A percentile compares a stretch with the other conserved stretches of the same genome.
Evolutionary conservation across 163 green algal genomes (phyloP).

Genomic region (Scenedesmus sp.): DNA sequence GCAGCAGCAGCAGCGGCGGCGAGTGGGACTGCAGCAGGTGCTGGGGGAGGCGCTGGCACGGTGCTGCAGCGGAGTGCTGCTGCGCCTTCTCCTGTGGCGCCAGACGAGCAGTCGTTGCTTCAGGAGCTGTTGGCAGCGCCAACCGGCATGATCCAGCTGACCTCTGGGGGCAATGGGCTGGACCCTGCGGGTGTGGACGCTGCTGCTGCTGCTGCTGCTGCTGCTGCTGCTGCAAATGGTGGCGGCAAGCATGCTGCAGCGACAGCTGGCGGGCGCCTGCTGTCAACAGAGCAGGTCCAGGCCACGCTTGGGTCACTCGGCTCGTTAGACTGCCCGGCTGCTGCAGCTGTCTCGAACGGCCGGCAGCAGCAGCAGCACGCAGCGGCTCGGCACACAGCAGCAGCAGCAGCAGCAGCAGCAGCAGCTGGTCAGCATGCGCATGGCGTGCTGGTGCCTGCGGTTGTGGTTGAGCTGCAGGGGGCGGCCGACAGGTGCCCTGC

Average conservation of each 20-base stretch:
- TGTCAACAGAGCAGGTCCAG: slow-evolving; percentile 30
- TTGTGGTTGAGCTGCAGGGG: neutral
- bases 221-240: neutral
- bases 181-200: too few species aligned
- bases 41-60: neutral
- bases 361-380: neutral
- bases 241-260: neutral
- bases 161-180: neutral
- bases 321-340: neutral
- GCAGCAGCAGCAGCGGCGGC: neutral
- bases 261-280: neutral
- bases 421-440: neutral
- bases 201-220: neutral
- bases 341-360: neutral
- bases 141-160: slow-evolving; percentile 12
- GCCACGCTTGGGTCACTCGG: neutral
- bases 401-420: slow-evolving; percentile 10
- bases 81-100: neutral
- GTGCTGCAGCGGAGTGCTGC: neutral
- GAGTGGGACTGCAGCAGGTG: neutral
- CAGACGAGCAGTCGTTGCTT: neutral
- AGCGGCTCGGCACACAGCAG: neutral
- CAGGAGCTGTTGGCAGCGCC: slow-evolving; percentile 15
- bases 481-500: neutral
- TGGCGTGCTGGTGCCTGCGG: neutral